phyloP scores from a whole-genome alignment of 176 grass and related monocot species.

The Poa annua region DNA sequence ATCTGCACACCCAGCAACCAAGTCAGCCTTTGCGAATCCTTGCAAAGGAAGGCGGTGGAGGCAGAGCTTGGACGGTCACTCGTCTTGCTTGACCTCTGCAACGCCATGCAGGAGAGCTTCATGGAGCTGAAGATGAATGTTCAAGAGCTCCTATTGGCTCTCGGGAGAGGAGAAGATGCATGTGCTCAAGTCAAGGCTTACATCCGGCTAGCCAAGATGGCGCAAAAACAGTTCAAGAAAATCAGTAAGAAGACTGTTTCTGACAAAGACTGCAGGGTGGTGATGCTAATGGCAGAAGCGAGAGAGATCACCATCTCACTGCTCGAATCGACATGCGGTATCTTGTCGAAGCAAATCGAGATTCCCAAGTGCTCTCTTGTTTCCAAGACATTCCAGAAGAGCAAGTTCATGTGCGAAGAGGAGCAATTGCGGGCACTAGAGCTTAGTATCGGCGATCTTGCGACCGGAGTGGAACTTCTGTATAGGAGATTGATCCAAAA shows the following conservation, averaged over 20 bases:
- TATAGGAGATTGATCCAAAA: constrained; percentile 51
- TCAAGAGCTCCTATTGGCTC: constrained; percentile 19
- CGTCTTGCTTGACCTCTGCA: constrained; percentile 51
- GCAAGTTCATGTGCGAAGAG: constrained; percentile 34
- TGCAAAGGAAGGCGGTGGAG: constrained; percentile 53
- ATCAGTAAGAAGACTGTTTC: constrained; percentile 33
- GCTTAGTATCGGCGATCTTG: constrained; percentile 43
- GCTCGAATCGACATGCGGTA: constrained; percentile 26
- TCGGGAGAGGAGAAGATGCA: constrained; percentile 37
- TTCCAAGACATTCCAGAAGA: constrained; percentile 46
- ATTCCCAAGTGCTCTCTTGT: constrained; percentile 42
- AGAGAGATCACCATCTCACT: constrained; percentile 39
- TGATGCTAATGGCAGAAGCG: constrained; percentile 42
- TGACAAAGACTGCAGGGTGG: constrained; percentile 25
- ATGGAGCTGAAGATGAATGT: constrained; percentile 42
- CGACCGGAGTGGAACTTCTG: constrained; percentile 38
- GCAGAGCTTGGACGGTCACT: constrained; percentile 52
- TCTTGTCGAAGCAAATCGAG: constrained; percentile 41
- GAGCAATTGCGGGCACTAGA: constrained; percentile 51
- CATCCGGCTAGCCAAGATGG: constrained; percentile 35
- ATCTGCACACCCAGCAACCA: constrained; percentile 51
- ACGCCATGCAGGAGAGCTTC: constrained; percentile 41
- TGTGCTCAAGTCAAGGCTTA: constrained; percentile 37
- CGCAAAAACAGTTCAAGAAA: constrained; percentile 48
- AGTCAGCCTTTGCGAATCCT: constrained; percentile 34